Evolutionary conservation across 23 red algal genomes (phyloP), one percentile per base, ranked within the genome.

Genomic region (Gracilaria vermiculophylla): DNA sequence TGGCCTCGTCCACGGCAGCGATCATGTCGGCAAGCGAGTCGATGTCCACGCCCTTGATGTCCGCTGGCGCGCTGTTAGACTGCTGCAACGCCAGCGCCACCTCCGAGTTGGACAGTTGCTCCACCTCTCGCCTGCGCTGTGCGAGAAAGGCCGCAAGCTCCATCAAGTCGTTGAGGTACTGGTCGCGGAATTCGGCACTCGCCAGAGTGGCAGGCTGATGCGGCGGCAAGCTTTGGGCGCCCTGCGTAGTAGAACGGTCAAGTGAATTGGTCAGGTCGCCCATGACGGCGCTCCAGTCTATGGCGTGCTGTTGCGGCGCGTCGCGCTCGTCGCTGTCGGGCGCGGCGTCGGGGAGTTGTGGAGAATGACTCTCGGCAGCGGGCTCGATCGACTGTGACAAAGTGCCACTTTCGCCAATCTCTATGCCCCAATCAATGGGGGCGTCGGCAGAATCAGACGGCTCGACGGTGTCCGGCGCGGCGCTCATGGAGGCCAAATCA

Each of bases 61-160:
- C 16, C 5, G 16, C 43, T 1, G 81, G 62, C 43, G 43, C 25
- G 25, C 23, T 13, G 5, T 33, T 73, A 0, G 43, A 20, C 27
- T 73, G 81, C 27, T 85, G 81, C 64, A 85, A 23, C n/a, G 47
- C 47, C 16, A 85, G 33, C 47, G 55, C 81, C 23, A 54, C 64
- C 17, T 85, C 81, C 10, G 62, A 27, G 45, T 73, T 51, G 43
- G 20, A 57, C 16, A 57, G 20, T 14, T 21, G 62, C 5, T 20
- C 20, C 40, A 70, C 0, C 40, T 88, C 69, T 6, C 27, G 23
- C 5, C 8, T 41, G 7, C 84, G 69, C 70, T 78, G 84, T 1
- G 51, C 41, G 24, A 88, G 58, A 45, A 88, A 88, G 2, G 84
- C 84, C 13, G 56, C 14, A n/a, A 88, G 70, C 31, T 88, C 84